These are phyloP conservation scores for Parastagonospora avenae DNA, from an alignment of 2,329 filamentous ascomycete species.

Conservation along the genomic window DNA sequence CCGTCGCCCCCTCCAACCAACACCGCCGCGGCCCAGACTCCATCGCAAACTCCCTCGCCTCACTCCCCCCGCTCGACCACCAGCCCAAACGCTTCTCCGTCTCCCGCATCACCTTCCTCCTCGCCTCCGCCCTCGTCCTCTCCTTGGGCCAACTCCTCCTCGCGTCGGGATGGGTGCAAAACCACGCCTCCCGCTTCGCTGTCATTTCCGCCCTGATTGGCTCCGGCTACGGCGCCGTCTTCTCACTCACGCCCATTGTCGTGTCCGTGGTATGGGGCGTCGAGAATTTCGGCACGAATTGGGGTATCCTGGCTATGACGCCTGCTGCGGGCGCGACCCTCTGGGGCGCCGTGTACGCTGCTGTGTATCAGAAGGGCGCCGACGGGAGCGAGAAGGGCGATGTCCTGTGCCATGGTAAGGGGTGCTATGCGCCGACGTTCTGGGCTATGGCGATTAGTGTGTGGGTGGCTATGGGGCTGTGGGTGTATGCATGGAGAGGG, in stretches of 20 bases:
- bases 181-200: constrained; percentile 80
- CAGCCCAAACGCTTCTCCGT: constrained; percentile 57
- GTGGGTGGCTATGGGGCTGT: constrained; percentile 74
- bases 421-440: constrained; percentile 81
- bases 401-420: constrained; percentile 76
- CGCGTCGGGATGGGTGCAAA: constrained; percentile 75
- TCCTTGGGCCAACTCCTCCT: constrained; percentile 79
- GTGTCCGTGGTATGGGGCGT: constrained; percentile 98
- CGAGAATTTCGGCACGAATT: constrained; percentile 98
- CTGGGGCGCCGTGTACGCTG: constrained; percentile 89
- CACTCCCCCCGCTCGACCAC: constrained; percentile 29
- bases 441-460: constrained; percentile 86
- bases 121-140: constrained; percentile 81
- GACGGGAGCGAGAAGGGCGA: constrained; percentile 46
- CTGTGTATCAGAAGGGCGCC: constrained; percentile 74
- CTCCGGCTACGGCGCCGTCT: constrained; percentile 89
- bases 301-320: constrained; percentile 91
- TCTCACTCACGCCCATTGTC: constrained; percentile 87
- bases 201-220: constrained; percentile 83
- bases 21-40: constrained; percentile 57
- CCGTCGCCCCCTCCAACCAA: constrained; percentile 57
- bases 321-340: constrained; percentile 86
- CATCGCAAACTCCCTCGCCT: constrained; percentile 48
- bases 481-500: constrained; percentile 82
- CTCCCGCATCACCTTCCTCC: constrained; percentile 79